Evolutionary conservation across 2,329 filamentous ascomycete genomes (phyloP).

Genomic region (Ramularia endophylla): DNA sequence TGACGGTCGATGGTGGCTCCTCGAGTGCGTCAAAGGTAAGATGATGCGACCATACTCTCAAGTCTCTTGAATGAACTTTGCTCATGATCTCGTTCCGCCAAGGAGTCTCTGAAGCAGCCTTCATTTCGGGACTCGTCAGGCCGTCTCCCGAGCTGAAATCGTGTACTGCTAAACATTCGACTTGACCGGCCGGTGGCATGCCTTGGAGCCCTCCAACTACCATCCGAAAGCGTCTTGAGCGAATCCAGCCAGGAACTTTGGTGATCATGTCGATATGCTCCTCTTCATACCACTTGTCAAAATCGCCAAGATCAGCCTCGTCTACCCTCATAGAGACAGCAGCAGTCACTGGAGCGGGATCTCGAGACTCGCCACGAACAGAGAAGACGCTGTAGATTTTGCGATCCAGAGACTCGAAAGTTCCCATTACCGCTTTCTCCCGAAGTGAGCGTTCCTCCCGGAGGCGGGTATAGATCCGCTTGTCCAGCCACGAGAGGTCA

Average conservation of each 20-base stretch:
- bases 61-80: slow-evolving; percentile 53
- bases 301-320: slow-evolving; percentile 53
- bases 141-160: slow-evolving; percentile 66
- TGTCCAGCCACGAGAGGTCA: slow-evolving; percentile 64
- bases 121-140: slow-evolving; percentile 57
- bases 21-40: slow-evolving; percentile 66
- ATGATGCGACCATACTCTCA: slow-evolving; percentile 62
- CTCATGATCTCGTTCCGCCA: slow-evolving; percentile 55
- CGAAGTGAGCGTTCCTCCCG: slow-evolving; percentile 48
- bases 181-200: slow-evolving; percentile 40
- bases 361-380: slow-evolving; percentile 34
- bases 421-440: slow-evolving; percentile 52
- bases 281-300: slow-evolving; percentile 65
- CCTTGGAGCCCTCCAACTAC: slow-evolving; percentile 52
- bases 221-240: slow-evolving; percentile 64
- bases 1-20: slow-evolving; percentile 62
- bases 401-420: slow-evolving; percentile 61
- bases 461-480: slow-evolving; percentile 62
- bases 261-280: slow-evolving; percentile 68
- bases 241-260: slow-evolving; percentile 72
- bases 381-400: slow-evolving; percentile 62
- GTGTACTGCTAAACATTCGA: slow-evolving; percentile 61
- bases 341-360: slow-evolving; percentile 23
- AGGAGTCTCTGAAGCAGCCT: slow-evolving; percentile 56
- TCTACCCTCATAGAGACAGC: slow-evolving; percentile 31